Conservation (phyloP, 495 filamentous ascomycete genomes). For the Penicillium desertorum region DNA sequence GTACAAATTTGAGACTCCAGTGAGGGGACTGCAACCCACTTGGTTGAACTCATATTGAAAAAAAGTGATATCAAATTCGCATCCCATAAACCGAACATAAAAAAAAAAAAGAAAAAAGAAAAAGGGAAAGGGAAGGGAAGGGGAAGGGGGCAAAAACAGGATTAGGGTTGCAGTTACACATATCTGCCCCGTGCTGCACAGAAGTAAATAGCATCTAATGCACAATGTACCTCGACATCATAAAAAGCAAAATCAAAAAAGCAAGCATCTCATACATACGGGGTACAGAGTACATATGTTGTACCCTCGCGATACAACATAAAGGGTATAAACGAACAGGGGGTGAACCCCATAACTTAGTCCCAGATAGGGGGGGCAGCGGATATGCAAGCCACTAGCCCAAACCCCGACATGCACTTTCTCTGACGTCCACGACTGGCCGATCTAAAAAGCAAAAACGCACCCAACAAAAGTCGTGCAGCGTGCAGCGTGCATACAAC, state of each 20-base stretch:
- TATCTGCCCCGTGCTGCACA: not conserved
- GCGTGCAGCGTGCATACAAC: conserved; percentile 9
- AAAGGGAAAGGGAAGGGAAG: too few relatives aligned
- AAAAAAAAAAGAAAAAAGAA: not conserved
- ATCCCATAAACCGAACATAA: not conserved
- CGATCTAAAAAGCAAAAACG: conserved; percentile 4
- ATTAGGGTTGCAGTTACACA: not conserved
- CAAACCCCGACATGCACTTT: conserved; percentile 6
- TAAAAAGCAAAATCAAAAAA: not conserved
- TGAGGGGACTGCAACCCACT: not conserved
- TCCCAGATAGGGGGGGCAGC: conserved; percentile 13
- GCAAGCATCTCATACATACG: not conserved
- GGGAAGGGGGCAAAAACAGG: not conserved
- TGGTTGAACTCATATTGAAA: not conserved
- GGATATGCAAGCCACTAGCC: conserved; percentile 21
- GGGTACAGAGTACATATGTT: too few relatives aligned
- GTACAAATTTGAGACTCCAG: not conserved
- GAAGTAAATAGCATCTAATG: not conserved
- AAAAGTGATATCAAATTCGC: not conserved
- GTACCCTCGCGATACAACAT: not conserved
- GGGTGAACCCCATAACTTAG: not conserved
- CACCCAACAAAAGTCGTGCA: conserved; percentile 9
- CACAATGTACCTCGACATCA: not conserved
- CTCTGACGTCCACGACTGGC: conserved; percentile 11
- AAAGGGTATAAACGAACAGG: not conserved